A percentile compares a stretch with the other conserved stretches of the same genome.
Conservation (phyloP, 148 eudicot species). For the Spergularia marina region DNA sequence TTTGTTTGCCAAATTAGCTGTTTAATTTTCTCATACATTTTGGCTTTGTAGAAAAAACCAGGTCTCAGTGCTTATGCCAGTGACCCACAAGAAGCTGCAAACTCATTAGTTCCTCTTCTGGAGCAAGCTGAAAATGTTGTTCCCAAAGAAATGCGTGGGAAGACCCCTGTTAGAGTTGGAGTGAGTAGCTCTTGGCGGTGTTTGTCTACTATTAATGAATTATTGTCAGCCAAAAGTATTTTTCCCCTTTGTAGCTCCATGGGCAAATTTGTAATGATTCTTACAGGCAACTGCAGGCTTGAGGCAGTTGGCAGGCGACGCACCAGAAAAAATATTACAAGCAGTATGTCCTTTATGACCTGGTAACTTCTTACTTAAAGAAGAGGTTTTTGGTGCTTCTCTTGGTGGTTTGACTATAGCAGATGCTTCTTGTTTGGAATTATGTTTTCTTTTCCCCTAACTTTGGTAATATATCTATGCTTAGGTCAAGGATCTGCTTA, state of each 20-base stretch:
- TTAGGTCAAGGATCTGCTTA: constrained; percentile 74
- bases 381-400: not conserved
- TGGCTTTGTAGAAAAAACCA: constrained; percentile 59
- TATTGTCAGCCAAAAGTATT: not conserved
- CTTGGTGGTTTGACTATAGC: constrained; percentile 1
- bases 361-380: not conserved
- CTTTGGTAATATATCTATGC: constrained; percentile 22
- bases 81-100: constrained; percentile 84
- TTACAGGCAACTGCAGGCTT: constrained; percentile 96
- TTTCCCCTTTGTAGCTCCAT: not conserved
- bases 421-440: not conserved
- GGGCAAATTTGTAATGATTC: not conserved
- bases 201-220: constrained; percentile 11
- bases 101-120: constrained; percentile 62
- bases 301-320: constrained; percentile 82
- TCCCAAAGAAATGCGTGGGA: constrained; percentile 61
- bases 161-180: constrained; percentile 92
- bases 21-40: not conserved
- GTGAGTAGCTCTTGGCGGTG: constrained; percentile 38
- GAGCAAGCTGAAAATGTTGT: constrained; percentile 61
- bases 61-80: constrained; percentile 80
- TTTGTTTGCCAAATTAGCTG: not conserved
- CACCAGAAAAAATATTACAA: constrained; percentile 88
- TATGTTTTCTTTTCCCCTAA: not conserved
- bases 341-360: constrained; percentile 49